These are phyloP conservation scores for Boletus vinaceobasis DNA, from an alignment of 768 basidiomycete genomes.

Conservation along the genomic window DNA sequence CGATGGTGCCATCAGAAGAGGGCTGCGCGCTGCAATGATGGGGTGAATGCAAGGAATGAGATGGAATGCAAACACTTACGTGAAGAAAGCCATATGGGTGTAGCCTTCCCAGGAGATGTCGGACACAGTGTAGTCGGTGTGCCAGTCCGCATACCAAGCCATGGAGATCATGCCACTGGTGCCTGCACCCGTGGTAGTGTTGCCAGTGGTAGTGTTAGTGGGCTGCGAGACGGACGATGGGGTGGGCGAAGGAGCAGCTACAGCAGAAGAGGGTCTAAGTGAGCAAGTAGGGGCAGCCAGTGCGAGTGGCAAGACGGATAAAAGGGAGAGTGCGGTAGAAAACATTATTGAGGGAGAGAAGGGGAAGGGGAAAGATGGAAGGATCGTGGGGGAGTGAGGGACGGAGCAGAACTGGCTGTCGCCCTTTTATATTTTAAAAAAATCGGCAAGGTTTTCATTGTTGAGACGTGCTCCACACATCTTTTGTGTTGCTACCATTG, in stretches of 20 bases:
- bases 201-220: conserved; percentile 8
- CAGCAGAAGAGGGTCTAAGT: conserved; percentile 6
- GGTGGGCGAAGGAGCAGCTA: conserved; percentile 1
- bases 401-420: not conserved
- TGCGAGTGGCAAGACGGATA: conserved; percentile 23
- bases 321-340: conserved; percentile 17
- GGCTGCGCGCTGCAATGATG: conserved; percentile 21
- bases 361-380: conserved; percentile 2
- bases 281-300: conserved; percentile 30
- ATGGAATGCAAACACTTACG: conserved; percentile 23
- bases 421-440: conserved; percentile 11
- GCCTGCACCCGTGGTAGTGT: conserved; percentile 19
- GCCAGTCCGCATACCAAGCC: conserved; percentile 73
- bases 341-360: conserved; percentile 18
- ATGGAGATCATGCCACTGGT: conserved; percentile 41
- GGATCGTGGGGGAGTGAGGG: conserved; percentile 14
- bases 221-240: not conserved
- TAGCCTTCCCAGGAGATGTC: conserved; percentile 66
- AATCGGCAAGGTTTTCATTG: conserved; percentile 1
- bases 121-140: conserved; percentile 44
- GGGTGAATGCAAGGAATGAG: not conserved
- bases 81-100: conserved; percentile 65
- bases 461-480: conserved; percentile 1
- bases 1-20: conserved; percentile 10
- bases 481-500: conserved; percentile 1